These are phyloP conservation scores for Cyberlindnera saturnus DNA, from an alignment of 805 yeast genomes.

Conservation along the genomic window DNA sequence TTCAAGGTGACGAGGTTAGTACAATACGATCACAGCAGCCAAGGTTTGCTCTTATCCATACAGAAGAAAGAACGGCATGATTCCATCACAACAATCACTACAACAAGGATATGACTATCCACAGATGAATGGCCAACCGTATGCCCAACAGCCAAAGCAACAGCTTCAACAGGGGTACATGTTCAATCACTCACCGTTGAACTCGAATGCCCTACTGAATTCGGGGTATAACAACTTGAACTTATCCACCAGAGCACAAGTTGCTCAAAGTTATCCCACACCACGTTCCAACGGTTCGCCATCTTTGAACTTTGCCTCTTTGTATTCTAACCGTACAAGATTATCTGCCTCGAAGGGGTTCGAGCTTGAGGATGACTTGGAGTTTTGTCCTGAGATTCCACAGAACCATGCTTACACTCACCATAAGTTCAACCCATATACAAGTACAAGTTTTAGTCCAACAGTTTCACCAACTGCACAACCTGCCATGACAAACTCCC, in stretches of 20 bases:
- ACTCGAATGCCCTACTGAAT: slow-evolving; percentile 9
- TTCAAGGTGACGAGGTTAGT: too few species aligned
- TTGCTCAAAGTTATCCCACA: slow-evolving; percentile 12
- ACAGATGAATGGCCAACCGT: slow-evolving; percentile 1
- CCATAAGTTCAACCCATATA: slow-evolving; percentile 62
- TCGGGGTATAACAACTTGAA: slow-evolving; percentile 17
- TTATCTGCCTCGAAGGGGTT: slow-evolving; percentile 55
- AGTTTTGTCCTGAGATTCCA: slow-evolving; percentile 48
- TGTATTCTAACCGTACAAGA: slow-evolving; percentile 46
- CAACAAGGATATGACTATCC: slow-evolving; percentile 10
- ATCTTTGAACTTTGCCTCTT: slow-evolving; percentile 23
- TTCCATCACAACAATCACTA: background rate
- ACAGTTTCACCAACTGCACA: slow-evolving; percentile 30
- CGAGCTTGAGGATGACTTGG: slow-evolving; percentile 58
- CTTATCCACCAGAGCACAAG: slow-evolving; percentile 13
- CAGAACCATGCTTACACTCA: slow-evolving; percentile 19
- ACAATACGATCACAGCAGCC: too few species aligned
- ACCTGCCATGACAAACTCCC: slow-evolving; percentile 20
- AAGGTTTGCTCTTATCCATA: too few species aligned
- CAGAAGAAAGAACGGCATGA: too few species aligned
- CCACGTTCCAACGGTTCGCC: slow-evolving; percentile 20
- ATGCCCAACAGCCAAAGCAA: slow-evolving; percentile 8
- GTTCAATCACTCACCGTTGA: slow-evolving; percentile 13
- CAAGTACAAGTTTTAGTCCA: slow-evolving; percentile 59
- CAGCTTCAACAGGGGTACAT: slow-evolving; percentile 9